These are phyloP conservation scores for Heterobasidion irregulare DNA, from an alignment of 1,284 basidiomycete genomes.

Conservation along the genomic window DNA sequence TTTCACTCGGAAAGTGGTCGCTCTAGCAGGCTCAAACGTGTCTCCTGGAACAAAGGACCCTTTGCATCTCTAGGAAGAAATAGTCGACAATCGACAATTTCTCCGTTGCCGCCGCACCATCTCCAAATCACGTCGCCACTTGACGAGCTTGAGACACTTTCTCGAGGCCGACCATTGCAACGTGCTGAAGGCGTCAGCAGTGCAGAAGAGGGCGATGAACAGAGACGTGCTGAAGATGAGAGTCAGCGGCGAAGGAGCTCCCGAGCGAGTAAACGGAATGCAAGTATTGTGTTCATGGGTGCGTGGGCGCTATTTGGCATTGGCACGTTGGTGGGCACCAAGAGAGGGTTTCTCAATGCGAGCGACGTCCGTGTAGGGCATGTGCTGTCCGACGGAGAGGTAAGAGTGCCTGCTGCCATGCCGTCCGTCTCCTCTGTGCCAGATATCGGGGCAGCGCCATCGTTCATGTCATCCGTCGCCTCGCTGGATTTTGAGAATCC, in stretches of 20 bases:
- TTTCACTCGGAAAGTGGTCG: constrained; percentile 61
- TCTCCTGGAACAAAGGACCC: constrained; percentile 63
- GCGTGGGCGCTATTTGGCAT: constrained; percentile 64
- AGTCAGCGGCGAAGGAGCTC: constrained; percentile 30
- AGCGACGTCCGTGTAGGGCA: constrained; percentile 20
- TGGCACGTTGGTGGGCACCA: constrained; percentile 34
- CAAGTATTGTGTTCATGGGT: constrained; percentile 67
- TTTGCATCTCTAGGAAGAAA: constrained; percentile 27
- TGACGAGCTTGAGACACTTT: constrained; percentile 18
- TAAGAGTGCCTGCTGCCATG: background rate
- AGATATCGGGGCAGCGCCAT: background rate
- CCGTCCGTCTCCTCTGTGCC: background rate
- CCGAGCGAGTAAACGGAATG: constrained; percentile 52
- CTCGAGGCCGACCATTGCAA: constrained; percentile 39
- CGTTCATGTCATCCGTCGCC: background rate
- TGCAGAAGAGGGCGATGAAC: constrained; percentile 16
- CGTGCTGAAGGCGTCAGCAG: constrained; percentile 16
- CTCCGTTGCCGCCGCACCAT: constrained; percentile 19
- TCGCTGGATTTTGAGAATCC: constrained; percentile 6
- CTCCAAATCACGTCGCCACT: constrained; percentile 20
- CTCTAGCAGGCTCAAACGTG: constrained; percentile 37
- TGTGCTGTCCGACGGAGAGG: constrained; percentile 16
- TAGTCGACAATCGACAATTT: constrained; percentile 14
- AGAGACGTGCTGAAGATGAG: constrained; percentile 15
- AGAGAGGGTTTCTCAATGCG: constrained; percentile 17